Percentiles rank a stretch among this genome's conserved stretches.
Conservation (phyloP, 108 stramenopile species). For the Cyclotella atomus region DNA sequence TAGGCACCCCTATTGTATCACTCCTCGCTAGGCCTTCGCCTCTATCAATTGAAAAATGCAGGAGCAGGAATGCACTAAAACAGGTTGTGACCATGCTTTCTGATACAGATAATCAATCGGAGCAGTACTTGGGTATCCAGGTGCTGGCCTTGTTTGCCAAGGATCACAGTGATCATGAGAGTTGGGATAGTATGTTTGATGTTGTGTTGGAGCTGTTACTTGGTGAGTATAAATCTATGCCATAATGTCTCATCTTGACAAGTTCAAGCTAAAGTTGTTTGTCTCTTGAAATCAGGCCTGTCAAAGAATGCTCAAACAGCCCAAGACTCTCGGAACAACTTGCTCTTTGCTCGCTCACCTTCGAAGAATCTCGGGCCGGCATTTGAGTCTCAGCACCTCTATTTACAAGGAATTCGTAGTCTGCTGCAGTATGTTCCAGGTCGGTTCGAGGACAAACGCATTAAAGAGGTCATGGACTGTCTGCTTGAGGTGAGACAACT, state of each 20-base stretch:
- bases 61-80: conserved; percentile 37
- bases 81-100: conserved; percentile 39
- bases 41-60: conserved; percentile 31
- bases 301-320: conserved; percentile 24
- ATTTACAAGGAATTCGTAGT: conserved; percentile 50
- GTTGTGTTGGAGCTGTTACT: conserved; percentile 33
- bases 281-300: no score
- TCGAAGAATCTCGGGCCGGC: conserved; percentile 32
- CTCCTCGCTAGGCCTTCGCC: conserved; percentile 44
- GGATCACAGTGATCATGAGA: conserved; percentile 27
- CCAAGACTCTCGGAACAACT: not conserved
- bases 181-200: conserved; percentile 41
- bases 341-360: conserved; percentile 40
- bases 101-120: conserved; percentile 23
- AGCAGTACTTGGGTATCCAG: conserved; percentile 45
- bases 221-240: no score
- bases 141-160: conserved; percentile 42
- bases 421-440: conserved; percentile 50
- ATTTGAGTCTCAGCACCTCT: conserved; percentile 50
- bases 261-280: no score
- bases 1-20: conserved; percentile 33
- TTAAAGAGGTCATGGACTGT: conserved; percentile 38
- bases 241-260: no score
- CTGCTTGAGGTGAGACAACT: conserved; percentile 38
- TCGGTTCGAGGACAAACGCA: conserved; percentile 27